Percentiles rank a stretch among this genome's conserved stretches.
Evolutionary conservation across 164 flowering plant species (phyloP).

Genomic region (Aristolochia fimbriata): DNA sequence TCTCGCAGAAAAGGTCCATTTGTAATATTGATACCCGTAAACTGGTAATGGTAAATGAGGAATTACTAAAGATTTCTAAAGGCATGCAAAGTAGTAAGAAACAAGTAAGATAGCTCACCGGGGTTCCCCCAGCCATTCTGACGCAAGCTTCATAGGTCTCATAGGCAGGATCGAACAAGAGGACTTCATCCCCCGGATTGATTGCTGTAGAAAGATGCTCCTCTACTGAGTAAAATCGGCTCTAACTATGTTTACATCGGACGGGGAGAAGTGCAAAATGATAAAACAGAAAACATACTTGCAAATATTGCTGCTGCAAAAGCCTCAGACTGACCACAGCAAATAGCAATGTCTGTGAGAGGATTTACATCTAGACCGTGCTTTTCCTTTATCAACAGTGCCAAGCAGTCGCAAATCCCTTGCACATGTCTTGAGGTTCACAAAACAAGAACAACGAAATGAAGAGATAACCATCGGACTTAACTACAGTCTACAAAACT

Average conservation of each 20-base stretch:
- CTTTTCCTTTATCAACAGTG: constrained; percentile 32
- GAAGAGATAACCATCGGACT: neutral
- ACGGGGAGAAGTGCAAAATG: neutral
- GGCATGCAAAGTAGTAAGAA: neutral
- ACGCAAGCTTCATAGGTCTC: constrained; percentile 72
- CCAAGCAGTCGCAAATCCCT: constrained; percentile 58
- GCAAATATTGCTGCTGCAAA: constrained; percentile 76
- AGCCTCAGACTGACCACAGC: constrained; percentile 86
- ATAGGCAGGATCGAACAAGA: constrained; percentile 67
- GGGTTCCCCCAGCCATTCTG: constrained; percentile 66
- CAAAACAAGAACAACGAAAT: neutral
- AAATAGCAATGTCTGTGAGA: constrained; percentile 49
- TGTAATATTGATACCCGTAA: too few species aligned
- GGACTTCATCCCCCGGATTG: constrained; percentile 68
- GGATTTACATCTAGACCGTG: constrained; percentile 57
- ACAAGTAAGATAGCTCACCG: constrained; percentile 35
- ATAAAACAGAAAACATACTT: constrained; percentile 20
- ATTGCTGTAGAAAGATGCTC: constrained; percentile 28
- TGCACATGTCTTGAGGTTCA: constrained; percentile 54
- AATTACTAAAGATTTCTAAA: too few species aligned
- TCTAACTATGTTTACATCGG: neutral
- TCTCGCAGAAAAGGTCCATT: too few species aligned
- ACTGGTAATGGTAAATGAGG: too few species aligned
- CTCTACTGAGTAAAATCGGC: neutral
- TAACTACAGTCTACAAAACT: too few species aligned